Percentiles rank a stretch among this genome's conserved stretches.
These are phyloP conservation scores for Lasiosphaeria miniovina DNA, from an alignment of 495 filamentous ascomycete genomes.

Conservation along the genomic window DNA sequence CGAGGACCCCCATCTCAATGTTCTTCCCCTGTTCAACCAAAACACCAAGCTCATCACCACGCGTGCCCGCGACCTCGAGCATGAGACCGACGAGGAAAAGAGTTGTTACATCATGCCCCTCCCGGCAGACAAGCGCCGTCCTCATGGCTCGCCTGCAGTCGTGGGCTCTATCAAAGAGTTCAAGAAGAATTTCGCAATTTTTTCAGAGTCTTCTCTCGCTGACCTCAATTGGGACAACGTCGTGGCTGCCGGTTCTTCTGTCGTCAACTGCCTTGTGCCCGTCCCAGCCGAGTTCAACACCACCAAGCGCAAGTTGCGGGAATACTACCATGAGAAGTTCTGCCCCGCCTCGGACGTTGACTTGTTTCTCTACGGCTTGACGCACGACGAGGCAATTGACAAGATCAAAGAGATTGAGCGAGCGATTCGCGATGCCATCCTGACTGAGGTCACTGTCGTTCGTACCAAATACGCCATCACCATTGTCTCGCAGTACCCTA, in stretches of 20 bases:
- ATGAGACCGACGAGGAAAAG: conserved; percentile 1
- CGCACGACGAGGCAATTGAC: conserved; percentile 67
- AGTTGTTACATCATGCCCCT: not conserved
- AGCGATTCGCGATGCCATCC: conserved; percentile 64
- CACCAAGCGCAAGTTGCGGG: conserved; percentile 63
- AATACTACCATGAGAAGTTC: conserved; percentile 76
- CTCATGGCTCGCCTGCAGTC: not conserved
- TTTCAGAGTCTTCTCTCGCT: not conserved
- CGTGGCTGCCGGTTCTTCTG: conserved; percentile 73
- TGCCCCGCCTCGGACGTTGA: conserved; percentile 82
- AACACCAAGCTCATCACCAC: conserved; percentile 1
- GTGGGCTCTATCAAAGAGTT: not conserved
- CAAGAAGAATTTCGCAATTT: not conserved
- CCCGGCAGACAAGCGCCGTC: not conserved
- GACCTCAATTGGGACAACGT: conserved; percentile 47
- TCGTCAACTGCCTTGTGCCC: conserved; percentile 69
- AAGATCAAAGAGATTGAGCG: conserved; percentile 79
- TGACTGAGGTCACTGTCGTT: conserved; percentile 74
- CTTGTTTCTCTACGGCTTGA: conserved; percentile 78
- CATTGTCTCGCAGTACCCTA: conserved; percentile 78
- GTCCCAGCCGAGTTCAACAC: conserved; percentile 61
- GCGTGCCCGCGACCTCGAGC: not conserved
- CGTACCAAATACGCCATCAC: conserved; percentile 85
- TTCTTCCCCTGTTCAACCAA: not conserved
- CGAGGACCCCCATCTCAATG: not conserved